Conservation (phyloP, 345 rosid species). For the Pugionium cornutum region DNA sequence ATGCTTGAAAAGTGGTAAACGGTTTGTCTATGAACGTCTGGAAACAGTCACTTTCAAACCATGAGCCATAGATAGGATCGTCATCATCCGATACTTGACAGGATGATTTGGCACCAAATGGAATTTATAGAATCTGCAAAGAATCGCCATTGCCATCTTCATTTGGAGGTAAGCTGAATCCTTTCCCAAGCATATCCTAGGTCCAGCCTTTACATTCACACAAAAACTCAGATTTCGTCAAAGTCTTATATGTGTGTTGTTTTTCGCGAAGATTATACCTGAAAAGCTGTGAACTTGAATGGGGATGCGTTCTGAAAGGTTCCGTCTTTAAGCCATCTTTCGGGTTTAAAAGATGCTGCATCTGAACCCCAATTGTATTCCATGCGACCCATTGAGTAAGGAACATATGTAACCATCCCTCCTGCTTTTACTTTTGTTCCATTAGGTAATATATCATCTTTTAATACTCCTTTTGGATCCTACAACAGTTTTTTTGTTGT, state of each 20-base stretch:
- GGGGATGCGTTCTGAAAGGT: conserved; percentile 84
- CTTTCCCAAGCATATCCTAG: conserved; percentile 89
- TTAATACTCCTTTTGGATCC: conserved; percentile 86
- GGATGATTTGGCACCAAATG: conserved; percentile 71
- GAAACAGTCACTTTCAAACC: conserved; percentile 65
- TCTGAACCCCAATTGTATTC: conserved; percentile 91
- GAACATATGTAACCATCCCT: conserved; percentile 96
- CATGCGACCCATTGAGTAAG: conserved; percentile 99
- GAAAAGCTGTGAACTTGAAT: conserved; percentile 95
- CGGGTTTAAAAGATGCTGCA: conserved; percentile 78
- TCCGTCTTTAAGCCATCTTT: conserved; percentile 94
- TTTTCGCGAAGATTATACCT: conserved; percentile 43
- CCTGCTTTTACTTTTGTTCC: conserved; percentile 94
- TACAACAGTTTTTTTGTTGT: conserved; percentile 15
- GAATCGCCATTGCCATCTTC: conserved; percentile 85
- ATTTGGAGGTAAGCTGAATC: conserved; percentile 98
- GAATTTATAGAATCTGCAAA: conserved; percentile 78
- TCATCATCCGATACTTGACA: conserved; percentile 93
- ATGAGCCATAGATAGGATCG: conserved; percentile 79
- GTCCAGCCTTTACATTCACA: conserved; percentile 67
- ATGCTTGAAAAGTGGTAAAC: no score
- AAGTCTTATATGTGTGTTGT: background rate
- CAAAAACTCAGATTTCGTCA: background rate
- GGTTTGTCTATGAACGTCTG: conserved; percentile 43
- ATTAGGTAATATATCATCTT: conserved; percentile 83